Conservation (phyloP, 208 protist species). For the Leishmania mexicana region DNA sequence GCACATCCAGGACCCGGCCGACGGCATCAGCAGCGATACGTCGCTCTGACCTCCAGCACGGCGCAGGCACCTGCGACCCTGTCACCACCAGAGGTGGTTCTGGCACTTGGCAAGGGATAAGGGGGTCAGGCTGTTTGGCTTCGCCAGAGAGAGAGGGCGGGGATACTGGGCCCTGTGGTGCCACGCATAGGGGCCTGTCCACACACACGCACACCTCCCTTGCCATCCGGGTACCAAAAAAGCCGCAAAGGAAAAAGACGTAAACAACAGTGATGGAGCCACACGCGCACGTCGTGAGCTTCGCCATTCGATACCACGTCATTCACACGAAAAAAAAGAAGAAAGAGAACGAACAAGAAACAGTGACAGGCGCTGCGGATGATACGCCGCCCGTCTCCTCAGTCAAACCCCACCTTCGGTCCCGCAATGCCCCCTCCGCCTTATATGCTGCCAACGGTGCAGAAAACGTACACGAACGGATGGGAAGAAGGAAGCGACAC, state of each 20-base stretch:
- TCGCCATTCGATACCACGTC: not conserved
- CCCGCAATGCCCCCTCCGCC: not conserved
- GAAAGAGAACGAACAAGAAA: constrained; percentile 5
- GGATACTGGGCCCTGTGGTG: too few relatives aligned
- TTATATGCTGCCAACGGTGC: not conserved
- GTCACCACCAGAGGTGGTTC: not conserved
- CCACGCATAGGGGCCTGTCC: too few relatives aligned
- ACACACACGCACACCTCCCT: too few relatives aligned
- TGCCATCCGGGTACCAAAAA: too few relatives aligned
- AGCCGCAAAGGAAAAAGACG: constrained; percentile 1
- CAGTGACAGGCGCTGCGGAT: not conserved
- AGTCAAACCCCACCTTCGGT: too few relatives aligned
- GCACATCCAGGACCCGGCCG: not conserved
- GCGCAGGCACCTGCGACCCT: not conserved
- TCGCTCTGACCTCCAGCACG: not conserved
- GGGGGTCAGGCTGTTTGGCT: not conserved
- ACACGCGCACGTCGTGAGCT: not conserved
- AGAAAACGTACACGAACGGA: not conserved
- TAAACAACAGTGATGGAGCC: not conserved
- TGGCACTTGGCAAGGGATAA: not conserved
- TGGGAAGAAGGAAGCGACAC: not conserved
- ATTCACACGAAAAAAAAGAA: constrained; percentile 5
- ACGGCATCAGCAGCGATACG: not conserved
- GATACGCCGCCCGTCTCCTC: not conserved
- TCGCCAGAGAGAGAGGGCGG: not conserved